Conservation (phyloP, 805 yeast species). For the Wickerhamomyces pijperi region DNA sequence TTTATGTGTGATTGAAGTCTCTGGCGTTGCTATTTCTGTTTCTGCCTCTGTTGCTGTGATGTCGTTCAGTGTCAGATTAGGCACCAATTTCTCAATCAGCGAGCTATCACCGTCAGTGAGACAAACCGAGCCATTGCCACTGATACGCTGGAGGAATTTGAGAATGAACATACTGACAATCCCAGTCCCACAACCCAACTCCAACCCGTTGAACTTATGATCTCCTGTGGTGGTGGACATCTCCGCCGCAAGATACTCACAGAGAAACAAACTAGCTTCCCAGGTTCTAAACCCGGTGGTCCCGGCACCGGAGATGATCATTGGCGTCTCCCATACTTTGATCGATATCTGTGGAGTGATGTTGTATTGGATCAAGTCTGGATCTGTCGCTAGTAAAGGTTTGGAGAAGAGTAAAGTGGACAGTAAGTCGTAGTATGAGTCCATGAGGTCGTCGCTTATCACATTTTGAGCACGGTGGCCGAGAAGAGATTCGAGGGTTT, state of each 20-base stretch:
- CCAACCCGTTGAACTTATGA: slow-evolving; percentile 33
- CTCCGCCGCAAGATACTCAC: slow-evolving; percentile 40
- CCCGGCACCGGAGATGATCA: slow-evolving; percentile 58
- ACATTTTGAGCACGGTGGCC: neutral
- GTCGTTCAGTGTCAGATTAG: slow-evolving; percentile 36
- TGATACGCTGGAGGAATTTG: slow-evolving; percentile 14
- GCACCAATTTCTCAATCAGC: slow-evolving; percentile 34
- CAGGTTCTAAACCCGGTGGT: slow-evolving; percentile 88
- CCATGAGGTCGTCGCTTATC: slow-evolving; percentile 17
- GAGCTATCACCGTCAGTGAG: slow-evolving; percentile 62
- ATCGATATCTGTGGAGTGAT: slow-evolving; percentile 14
- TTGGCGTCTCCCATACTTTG: slow-evolving; percentile 47
- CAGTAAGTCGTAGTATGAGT: slow-evolving; percentile 25
- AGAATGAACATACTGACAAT: slow-evolving; percentile 41
- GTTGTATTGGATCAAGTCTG: slow-evolving; percentile 23
- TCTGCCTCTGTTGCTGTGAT: too few species aligned
- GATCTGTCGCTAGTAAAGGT: slow-evolving; percentile 16
- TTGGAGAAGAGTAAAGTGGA: slow-evolving; percentile 16
- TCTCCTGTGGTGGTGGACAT: too few species aligned
- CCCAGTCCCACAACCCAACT: slow-evolving; percentile 89
- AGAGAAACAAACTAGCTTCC: slow-evolving; percentile 77
- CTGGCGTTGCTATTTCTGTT: too few species aligned
- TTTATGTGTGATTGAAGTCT: slow-evolving; percentile 5
- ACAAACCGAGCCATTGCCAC: slow-evolving; percentile 4
- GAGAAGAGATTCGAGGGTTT: neutral